Base-by-base conservation (phyloP, 495 filamentous ascomycete genomes). In the Arthonia radiata region DNA sequence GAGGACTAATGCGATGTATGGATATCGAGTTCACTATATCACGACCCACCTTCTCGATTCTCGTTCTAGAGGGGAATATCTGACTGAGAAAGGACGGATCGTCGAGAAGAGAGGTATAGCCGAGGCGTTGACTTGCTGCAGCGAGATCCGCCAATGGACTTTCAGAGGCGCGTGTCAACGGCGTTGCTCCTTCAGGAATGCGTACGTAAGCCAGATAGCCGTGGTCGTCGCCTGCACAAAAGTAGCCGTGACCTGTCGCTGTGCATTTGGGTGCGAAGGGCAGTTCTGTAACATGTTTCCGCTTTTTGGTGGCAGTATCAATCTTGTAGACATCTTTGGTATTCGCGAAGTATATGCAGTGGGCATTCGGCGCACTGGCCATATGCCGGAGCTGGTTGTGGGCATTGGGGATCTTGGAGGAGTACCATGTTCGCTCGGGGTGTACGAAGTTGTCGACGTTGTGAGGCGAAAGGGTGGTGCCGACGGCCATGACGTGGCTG, bases 321-420 rank as follows among this genome's bases (percentile, higher is more conserved):
- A 89, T 59, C 4, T 59, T 59, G 46, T 70, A 78, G 22, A 97
- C 56, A 25, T 81, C 62, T 36, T 61, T 47, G 27, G 71, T 67
- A 39, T 60, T 64, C 27, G 79, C 77, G 37, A 83, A 86, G 54
- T 81, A 90, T 37, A 97, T 60, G 35, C 65, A 46, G 48, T 79
- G 64, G 13, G 66, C 61, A 31, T 69, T 61, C 28, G 76, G 70
- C 16, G 67, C 71, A 45, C 74, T 83, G 40, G 94, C 71, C 35
- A 90, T 67, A 37, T 89, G 80, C 27, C 81, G 76, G 25, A 97
- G 63, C 49, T 97, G 86, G 55, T 69, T 75, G 47, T 97, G 86
- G 73, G 65, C 63, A 38, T 68, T 64, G 18, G 67, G 71, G 27
- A 92, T 80, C 25, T 55, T 59, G 37, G 68, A 61, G 9, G 72